Percentiles rank a stretch among this genome's conserved stretches.
phyloP scores from a whole-genome alignment of 2,329 filamentous ascomycete species.

The Neofusicoccum cordaticola region DNA sequence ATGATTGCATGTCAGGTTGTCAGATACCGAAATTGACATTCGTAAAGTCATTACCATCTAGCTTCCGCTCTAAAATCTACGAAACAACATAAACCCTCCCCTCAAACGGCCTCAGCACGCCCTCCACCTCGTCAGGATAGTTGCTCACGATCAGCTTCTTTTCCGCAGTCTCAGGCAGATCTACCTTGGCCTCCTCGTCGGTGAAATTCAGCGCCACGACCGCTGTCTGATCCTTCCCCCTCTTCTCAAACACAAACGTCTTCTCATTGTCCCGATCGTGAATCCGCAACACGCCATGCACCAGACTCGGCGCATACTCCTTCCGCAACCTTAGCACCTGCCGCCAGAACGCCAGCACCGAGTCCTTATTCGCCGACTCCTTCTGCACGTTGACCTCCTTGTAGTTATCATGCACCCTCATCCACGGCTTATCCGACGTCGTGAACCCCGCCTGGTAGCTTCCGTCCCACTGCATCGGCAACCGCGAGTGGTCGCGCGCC shows the following conservation, averaged over 20 bases:
- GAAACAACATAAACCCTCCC: conserved; percentile 37
- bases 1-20: too few relatives aligned
- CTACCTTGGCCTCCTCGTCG: conserved; percentile 21
- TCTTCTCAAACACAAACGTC: conserved; percentile 49
- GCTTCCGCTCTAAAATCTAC: conserved; percentile 4
- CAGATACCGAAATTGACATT: too few relatives aligned
- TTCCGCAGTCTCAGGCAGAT: conserved; percentile 4
- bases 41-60: too few relatives aligned
- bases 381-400: conserved; percentile 59
- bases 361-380: conserved; percentile 49
- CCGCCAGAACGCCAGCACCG: conserved; percentile 62
- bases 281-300: conserved; percentile 63
- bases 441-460: conserved; percentile 62
- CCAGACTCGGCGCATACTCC: conserved; percentile 59
- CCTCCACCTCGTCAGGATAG: conserved; percentile 25
- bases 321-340: conserved; percentile 60
- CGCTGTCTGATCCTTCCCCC: conserved; percentile 34
- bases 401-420: conserved; percentile 58
- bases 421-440: conserved; percentile 54
- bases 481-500: conserved; percentile 64
- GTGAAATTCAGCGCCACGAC: conserved; percentile 42
- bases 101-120: conserved; percentile 33
- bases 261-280: conserved; percentile 52
- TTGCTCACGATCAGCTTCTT: conserved; percentile 47
- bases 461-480: conserved; percentile 65